Percentiles rank a stretch among this genome's conserved stretches.
These are phyloP conservation scores for Corynascus novoguineensis DNA, from an alignment of 495 filamentous ascomycete species.

Conservation along the genomic window DNA sequence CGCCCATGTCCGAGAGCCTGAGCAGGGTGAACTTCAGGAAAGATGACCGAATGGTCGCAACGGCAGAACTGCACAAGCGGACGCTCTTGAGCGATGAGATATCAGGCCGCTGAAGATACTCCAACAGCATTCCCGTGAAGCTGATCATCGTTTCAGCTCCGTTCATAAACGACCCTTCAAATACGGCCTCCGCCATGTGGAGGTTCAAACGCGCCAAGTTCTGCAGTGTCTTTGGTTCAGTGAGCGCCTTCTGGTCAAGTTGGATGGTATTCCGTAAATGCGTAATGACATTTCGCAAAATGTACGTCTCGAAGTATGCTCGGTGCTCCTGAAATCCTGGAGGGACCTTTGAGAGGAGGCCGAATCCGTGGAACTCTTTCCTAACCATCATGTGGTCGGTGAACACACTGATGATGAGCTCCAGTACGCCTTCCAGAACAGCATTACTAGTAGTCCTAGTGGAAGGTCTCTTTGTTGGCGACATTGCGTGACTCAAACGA, in stretches of 20 bases:
- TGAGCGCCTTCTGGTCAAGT: constrained; percentile 63
- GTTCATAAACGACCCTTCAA: constrained; percentile 91
- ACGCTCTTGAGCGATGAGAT: constrained; percentile 75
- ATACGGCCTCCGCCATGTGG: constrained; percentile 82
- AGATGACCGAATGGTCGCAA: constrained; percentile 64
- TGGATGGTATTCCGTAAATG: constrained; percentile 64
- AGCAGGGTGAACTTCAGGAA: constrained; percentile 74
- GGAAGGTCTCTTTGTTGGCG: constrained; percentile 48
- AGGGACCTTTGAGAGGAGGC: constrained; percentile 81
- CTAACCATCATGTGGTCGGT: constrained; percentile 72
- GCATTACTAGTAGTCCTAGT: constrained; percentile 56
- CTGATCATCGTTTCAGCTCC: constrained; percentile 78
- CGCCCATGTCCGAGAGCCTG: constrained; percentile 75
- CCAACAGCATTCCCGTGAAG: constrained; percentile 76
- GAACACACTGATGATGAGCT: constrained; percentile 71
- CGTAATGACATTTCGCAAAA: constrained; percentile 68
- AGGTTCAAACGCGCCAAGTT: constrained; percentile 75
- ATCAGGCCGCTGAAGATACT: constrained; percentile 84
- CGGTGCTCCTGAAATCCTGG: constrained; percentile 91
- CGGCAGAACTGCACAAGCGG: constrained; percentile 75
- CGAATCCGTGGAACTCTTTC: constrained; percentile 88
- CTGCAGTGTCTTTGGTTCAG: constrained; percentile 74
- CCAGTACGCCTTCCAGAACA: constrained; percentile 67
- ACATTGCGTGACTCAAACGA: constrained; percentile 57
- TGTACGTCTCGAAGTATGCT: constrained; percentile 87